A percentile compares a stretch with the other conserved stretches of the same genome.
These are phyloP conservation scores for Podaxis sp. DNA, from an alignment of 768 basidiomycete genomes.

Conservation along the genomic window DNA sequence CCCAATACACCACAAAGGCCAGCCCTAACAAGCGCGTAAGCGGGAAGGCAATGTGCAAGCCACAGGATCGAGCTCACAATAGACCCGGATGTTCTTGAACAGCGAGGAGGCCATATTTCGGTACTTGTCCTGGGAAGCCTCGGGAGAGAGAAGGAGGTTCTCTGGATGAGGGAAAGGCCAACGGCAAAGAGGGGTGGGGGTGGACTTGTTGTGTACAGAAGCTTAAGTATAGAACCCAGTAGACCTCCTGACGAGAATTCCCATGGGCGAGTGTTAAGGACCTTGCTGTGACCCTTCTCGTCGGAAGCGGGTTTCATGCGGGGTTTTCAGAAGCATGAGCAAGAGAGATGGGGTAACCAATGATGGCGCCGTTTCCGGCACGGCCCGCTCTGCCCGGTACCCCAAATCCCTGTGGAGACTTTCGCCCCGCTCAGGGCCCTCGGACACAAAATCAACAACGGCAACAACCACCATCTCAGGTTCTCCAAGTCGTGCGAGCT, in stretches of 20 bases:
- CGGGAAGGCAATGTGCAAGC: background rate
- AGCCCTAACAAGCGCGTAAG: constrained; percentile 45
- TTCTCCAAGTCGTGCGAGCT: background rate
- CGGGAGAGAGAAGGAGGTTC: background rate
- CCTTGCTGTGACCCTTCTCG: background rate
- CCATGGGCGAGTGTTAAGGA: background rate
- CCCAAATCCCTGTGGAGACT: background rate
- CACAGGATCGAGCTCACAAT: constrained; percentile 42
- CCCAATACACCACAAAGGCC: constrained; percentile 75
- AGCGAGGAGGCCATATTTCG: background rate
- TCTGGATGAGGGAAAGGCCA: background rate
- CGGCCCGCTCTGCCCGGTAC: background rate
- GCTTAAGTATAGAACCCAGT: constrained; percentile 9
- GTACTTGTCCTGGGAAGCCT: background rate
- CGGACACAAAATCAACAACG: background rate
- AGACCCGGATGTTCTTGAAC: constrained; percentile 58
- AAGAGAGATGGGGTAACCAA: constrained; percentile 1
- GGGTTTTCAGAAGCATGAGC: constrained; percentile 1
- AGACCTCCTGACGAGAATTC: background rate
- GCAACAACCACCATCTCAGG: background rate
- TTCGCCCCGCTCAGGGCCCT: background rate
- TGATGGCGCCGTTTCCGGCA: background rate
- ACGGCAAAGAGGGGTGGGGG: background rate
- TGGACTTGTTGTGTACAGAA: background rate
- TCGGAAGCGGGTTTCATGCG: constrained; percentile 6